Base-by-base conservation (phyloP, 2,329 filamentous ascomycete species). In the Monosporascus sp. region DNA sequence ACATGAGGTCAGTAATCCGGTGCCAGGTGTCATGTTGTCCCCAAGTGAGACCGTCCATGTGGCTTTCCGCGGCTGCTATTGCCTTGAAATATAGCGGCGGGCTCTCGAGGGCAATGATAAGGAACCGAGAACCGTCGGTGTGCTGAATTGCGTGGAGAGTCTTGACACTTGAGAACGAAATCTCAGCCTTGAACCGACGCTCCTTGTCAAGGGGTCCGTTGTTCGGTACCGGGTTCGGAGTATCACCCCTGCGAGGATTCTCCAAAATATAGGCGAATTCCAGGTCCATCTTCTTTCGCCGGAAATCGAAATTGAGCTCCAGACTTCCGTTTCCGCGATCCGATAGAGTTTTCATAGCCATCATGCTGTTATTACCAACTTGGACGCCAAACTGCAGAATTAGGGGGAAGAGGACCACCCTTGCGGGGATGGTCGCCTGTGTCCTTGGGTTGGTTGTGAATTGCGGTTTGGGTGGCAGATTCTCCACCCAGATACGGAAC, bases 331-430 rank as follows among this genome's bases (percentile, higher is more conserved):
- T 45, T 7, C 38, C 46, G 14, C 46, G 53, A 44, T 55, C 54
- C 2, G 59, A 47, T 6, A 73, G 59, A 3, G 73, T 77, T 50
- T 78, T 78, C 76, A 89, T 81, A 8, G 75, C 68, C 64, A 85
- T 79, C 76, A 91, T 83, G 0, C 73, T 72, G 3, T 69, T 71
- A 5, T 80, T 75, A 11, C 51, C 46, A 5, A 52, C 48, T 25
- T 65, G 54, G 3, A 65, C 45, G 5, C 64, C 64, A 9, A 66
- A 66, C 49, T 65, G 54, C 36, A 66, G 20, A 1, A 27, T 8
- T 8, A 18, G 5, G n/a, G 60, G 62, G 6, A 27, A 22, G 22
- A 46, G 42, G 1, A 27, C 20, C 7, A 36, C 18, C 8, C 24
- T 48, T 7, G 25, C 37, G 0, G 11, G 15, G 7, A 24, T 31